Evolutionary conservation across 768 basidiomycete species (phyloP).

Genomic region (Leccinum broughii): DNA sequence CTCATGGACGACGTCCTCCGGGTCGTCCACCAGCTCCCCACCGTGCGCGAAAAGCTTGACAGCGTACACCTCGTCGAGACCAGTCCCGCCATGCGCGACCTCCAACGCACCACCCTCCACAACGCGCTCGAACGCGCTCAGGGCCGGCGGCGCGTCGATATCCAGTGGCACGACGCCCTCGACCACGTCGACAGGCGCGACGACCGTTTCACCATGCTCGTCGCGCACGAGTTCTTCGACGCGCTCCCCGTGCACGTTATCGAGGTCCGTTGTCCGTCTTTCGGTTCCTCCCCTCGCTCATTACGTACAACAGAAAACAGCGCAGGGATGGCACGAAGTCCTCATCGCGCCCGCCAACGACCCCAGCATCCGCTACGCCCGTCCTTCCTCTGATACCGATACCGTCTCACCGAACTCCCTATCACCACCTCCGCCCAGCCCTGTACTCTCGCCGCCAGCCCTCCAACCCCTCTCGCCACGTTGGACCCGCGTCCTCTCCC

Average conservation of each 20-base stretch:
- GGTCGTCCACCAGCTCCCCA: slow-evolving; percentile 45
- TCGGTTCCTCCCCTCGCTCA: background rate
- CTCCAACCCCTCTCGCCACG: slow-evolving; percentile 28
- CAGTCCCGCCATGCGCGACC: slow-evolving; percentile 59
- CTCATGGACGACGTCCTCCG: slow-evolving; percentile 87
- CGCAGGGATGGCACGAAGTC: slow-evolving; percentile 84
- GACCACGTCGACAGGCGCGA: slow-evolving; percentile 58
- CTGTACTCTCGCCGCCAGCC: background rate
- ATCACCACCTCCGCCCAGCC: background rate
- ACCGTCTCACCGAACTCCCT: slow-evolving; percentile 8
- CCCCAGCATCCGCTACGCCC: slow-evolving; percentile 33
- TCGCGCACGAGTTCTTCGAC: slow-evolving; percentile 98
- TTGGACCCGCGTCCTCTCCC: slow-evolving; percentile 68
- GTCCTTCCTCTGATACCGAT: slow-evolving; percentile 16
- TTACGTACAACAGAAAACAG: slow-evolving; percentile 56
- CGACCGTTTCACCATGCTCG: slow-evolving; percentile 71
- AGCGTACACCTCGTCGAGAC: slow-evolving; percentile 81
- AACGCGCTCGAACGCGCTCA: slow-evolving; percentile 23
- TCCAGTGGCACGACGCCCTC: slow-evolving; percentile 75
- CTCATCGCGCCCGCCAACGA: slow-evolving; percentile 56
- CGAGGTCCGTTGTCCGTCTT: slow-evolving; percentile 51
- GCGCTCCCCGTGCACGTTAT: slow-evolving; percentile 90
- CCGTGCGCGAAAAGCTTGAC: slow-evolving; percentile 36
- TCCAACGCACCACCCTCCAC: slow-evolving; percentile 58
- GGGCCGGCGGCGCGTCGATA: slow-evolving; percentile 30